Percentiles rank a stretch among this genome's conserved stretches.
Conservation (phyloP, 2,329 filamentous ascomycete species). For the Arachnomyces sp. region DNA sequence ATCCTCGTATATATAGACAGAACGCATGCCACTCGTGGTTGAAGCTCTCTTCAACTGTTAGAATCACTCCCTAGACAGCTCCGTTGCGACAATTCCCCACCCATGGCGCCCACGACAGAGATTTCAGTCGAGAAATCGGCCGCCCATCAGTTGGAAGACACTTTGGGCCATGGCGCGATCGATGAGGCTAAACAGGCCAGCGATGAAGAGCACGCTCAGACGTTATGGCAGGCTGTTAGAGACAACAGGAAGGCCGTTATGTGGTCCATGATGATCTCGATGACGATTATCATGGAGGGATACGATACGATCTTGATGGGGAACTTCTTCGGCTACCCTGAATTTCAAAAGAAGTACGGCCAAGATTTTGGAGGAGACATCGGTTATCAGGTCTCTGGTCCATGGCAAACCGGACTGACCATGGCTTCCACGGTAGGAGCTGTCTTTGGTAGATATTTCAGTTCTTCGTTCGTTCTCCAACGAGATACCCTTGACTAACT, state of each 20-base stretch:
- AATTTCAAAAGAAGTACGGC: slow-evolving; percentile 50
- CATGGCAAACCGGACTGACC: slow-evolving; percentile 30
- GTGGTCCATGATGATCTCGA: slow-evolving; percentile 30
- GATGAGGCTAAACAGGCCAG: too few relatives aligned
- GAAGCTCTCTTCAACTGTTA: too few relatives aligned
- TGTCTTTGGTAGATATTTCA: too few relatives aligned
- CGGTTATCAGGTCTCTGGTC: slow-evolving; percentile 35
- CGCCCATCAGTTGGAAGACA: slow-evolving; percentile 1
- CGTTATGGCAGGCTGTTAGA: too few relatives aligned
- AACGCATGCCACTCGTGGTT: too few relatives aligned
- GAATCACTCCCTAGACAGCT: too few relatives aligned
- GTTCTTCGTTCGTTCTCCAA: too few relatives aligned
- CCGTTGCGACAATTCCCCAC: too few relatives aligned
- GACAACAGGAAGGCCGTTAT: slow-evolving; percentile 7
- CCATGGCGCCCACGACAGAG: background rate
- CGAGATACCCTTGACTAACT: too few relatives aligned
- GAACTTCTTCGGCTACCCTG: slow-evolving; percentile 52
- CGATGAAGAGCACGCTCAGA: too few relatives aligned
- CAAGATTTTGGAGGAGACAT: slow-evolving; percentile 37
- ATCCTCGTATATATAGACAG: too few relatives aligned
- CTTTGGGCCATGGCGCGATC: background rate
- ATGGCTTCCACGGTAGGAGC: too few relatives aligned
- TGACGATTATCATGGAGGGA: slow-evolving; percentile 43
- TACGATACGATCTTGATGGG: slow-evolving; percentile 59
- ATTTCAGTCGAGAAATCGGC: background rate